Evolutionary conservation across 1,139 yeast genomes (phyloP).

Genomic region (Scheffersomyces illinoinensis): DNA sequence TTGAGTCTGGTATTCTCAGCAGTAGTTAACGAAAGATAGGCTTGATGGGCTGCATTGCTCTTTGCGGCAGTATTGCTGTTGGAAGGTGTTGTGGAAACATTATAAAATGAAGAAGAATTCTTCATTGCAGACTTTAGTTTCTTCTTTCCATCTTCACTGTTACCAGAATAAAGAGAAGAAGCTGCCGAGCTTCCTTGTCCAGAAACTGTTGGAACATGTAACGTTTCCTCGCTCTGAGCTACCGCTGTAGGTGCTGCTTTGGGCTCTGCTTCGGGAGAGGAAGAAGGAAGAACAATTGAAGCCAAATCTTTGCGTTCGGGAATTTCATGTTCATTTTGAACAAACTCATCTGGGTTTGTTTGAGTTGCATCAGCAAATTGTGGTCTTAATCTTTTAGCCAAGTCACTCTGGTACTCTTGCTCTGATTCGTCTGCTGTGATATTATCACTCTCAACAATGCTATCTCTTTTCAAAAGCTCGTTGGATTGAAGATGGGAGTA

Average conservation of each 20-base stretch:
- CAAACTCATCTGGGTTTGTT: not conserved
- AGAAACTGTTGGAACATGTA: constrained; percentile 16
- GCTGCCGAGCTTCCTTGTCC: constrained; percentile 22
- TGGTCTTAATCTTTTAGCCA: constrained; percentile 33
- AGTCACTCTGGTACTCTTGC: constrained; percentile 19
- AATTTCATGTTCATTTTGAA: not conserved
- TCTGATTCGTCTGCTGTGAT: constrained; percentile 16
- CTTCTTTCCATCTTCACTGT: constrained; percentile 26
- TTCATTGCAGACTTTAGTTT: constrained; percentile 72
- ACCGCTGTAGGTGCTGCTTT: not conserved
- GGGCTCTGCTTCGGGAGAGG: not conserved
- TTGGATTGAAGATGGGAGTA: constrained; percentile 16
- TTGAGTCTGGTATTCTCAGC: constrained; percentile 77
- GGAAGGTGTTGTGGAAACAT: constrained; percentile 8
- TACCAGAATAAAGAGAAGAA: constrained; percentile 31
- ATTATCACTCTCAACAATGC: constrained; percentile 6
- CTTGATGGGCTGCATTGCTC: constrained; percentile 53
- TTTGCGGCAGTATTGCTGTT: constrained; percentile 7
- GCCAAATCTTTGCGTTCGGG: not conserved
- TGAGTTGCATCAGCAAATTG: not conserved
- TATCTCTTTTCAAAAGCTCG: constrained; percentile 11
- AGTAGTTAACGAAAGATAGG: constrained; percentile 67
- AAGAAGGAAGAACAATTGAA: not conserved
- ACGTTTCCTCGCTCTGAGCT: constrained; percentile 11
- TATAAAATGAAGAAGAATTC: constrained; percentile 35